Percentiles rank a stretch among this genome's conserved stretches.
phyloP scores from a whole-genome alignment of 1,139 yeast species.

The Hyphopichia pseudoburtonii region DNA sequence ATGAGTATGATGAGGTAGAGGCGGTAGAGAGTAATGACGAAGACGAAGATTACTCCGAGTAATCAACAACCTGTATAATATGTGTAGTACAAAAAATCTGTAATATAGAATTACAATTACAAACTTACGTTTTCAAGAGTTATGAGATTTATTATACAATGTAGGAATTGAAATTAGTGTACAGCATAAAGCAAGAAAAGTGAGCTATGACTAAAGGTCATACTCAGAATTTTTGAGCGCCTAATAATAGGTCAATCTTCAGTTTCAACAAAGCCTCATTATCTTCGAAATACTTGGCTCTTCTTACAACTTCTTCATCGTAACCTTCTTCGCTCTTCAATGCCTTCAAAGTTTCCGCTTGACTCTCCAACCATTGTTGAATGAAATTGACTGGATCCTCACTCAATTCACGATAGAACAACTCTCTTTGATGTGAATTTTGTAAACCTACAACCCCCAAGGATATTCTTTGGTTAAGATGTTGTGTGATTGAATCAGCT shows the following conservation, averaged over 20 bases:
- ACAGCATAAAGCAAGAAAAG: no score
- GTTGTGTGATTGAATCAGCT: conserved; percentile 52
- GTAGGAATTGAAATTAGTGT: no score
- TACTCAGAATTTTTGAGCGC: conserved; percentile 19
- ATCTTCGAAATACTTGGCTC: conserved; percentile 76
- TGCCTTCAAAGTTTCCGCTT: conserved; percentile 72
- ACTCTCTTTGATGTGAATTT: conserved; percentile 47
- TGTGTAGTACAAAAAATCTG: no score
- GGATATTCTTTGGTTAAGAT: conserved; percentile 59
- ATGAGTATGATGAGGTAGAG: conserved; percentile 12
- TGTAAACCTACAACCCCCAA: conserved; percentile 66
- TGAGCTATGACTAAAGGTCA: no score
- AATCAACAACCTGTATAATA: not conserved
- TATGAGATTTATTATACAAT: no score
- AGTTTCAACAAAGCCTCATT: conserved; percentile 66
- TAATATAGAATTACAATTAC: no score
- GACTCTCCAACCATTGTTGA: conserved; percentile 70
- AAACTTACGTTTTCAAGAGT: no score
- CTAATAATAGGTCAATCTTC: conserved; percentile 70
- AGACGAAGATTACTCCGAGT: conserved; percentile 10
- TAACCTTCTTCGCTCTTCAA: conserved; percentile 85
- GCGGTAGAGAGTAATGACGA: conserved; percentile 14
- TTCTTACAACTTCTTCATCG: conserved; percentile 86
- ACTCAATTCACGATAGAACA: conserved; percentile 70
- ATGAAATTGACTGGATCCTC: conserved; percentile 77